Evolutionary conservation across 805 yeast species (phyloP).

Genomic region (Jamesozyma gamospora): DNA sequence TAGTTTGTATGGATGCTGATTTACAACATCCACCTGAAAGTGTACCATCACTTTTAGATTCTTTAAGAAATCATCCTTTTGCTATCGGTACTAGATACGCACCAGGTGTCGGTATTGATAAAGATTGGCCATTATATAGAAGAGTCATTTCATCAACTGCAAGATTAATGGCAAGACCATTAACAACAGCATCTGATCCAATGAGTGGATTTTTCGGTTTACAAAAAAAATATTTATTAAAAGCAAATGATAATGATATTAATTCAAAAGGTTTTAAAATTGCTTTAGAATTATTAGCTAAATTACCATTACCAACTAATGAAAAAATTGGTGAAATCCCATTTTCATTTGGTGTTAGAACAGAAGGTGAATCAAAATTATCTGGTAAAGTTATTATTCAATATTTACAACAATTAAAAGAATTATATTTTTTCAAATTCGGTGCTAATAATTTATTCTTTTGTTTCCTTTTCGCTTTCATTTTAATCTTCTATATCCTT

Average conservation of each 20-base stretch:
- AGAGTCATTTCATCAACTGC: conserved; percentile 42
- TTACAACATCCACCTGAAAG: conserved; percentile 45
- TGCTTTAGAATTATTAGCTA: conserved; percentile 40
- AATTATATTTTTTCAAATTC: conserved; percentile 37
- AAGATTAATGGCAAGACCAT: conserved; percentile 39
- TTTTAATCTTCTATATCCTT: conserved; percentile 25
- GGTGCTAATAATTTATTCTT: conserved; percentile 32
- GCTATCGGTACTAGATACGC: conserved; percentile 44
- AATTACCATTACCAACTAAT: conserved; percentile 33
- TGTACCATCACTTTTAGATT: conserved; percentile 36
- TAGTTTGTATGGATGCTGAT: conserved; percentile 46
- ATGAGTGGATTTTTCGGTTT: conserved; percentile 46
- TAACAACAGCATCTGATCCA: conserved; percentile 44
- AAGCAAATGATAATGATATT: conserved; percentile 30
- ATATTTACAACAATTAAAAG: conserved; percentile 38
- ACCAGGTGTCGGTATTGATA: conserved; percentile 45
- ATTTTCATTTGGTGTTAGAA: conserved; percentile 44
- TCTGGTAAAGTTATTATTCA: conserved; percentile 41
- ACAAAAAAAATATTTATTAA: conserved; percentile 34
- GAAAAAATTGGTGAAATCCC: conserved; percentile 38
- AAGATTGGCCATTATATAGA: conserved; percentile 44
- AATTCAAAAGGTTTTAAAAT: conserved; percentile 41
- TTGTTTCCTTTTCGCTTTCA: conserved; percentile 25
- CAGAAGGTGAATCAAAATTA: conserved; percentile 44
- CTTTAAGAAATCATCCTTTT: conserved; percentile 34